Conservation (phyloP, 192 early-diverging fungal genomes). For the Podila epicladia region DNA sequence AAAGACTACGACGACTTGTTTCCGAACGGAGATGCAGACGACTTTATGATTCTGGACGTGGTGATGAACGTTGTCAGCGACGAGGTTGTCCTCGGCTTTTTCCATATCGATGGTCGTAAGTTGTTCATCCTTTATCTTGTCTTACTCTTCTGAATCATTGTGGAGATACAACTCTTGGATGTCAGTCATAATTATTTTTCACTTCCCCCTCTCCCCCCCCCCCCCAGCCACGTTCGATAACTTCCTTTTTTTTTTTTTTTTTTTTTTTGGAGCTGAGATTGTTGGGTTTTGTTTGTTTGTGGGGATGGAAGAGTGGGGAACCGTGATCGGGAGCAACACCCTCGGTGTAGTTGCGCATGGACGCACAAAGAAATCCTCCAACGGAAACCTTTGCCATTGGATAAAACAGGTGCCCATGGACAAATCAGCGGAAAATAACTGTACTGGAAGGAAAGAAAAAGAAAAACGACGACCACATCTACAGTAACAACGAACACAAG, state of each 20-base stretch:
- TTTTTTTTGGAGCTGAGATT: no score
- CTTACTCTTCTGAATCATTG: neutral
- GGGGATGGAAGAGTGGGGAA: no score
- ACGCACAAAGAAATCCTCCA: neutral
- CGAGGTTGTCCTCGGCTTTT: constrained; percentile 55
- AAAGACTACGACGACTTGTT: constrained; percentile 31
- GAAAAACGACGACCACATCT: neutral
- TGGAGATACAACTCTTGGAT: neutral
- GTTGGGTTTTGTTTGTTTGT: no score
- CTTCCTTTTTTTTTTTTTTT: no score
- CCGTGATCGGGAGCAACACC: neutral
- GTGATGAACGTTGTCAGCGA: constrained; percentile 59
- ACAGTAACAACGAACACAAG: neutral
- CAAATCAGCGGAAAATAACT: neutral
- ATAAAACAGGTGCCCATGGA: neutral
- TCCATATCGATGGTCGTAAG: constrained; percentile 56
- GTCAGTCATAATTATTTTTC: no score
- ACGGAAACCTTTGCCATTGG: neutral
- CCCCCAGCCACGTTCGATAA: no score
- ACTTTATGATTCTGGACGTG: constrained; percentile 54
- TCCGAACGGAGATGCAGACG: constrained; percentile 36
- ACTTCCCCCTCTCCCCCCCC: no score
- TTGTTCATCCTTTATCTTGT: neutral
- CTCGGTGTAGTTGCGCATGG: neutral
- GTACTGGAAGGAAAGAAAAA: neutral